These are phyloP conservation scores for Plantago coronopus DNA, from an alignment of 305 asterid genomes.

Conservation along the genomic window DNA sequence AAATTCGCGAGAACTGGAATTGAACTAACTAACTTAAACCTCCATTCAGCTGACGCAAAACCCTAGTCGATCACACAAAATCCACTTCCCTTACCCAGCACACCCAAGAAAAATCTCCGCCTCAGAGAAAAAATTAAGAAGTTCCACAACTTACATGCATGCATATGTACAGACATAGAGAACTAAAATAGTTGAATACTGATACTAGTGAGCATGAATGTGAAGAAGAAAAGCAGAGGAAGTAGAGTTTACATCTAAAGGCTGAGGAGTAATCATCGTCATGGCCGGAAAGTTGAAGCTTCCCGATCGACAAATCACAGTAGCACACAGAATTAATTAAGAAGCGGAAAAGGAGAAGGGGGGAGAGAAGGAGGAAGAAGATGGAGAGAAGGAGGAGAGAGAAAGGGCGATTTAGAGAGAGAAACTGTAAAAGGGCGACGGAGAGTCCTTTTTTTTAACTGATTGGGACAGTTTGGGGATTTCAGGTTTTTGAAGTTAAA, in stretches of 20 bases:
- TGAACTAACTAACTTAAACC: conserved; percentile 36
- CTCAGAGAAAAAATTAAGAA: conserved; percentile 12
- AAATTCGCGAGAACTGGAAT: conserved; percentile 9
- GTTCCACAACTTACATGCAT: conserved; percentile 24
- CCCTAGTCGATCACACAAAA: conserved; percentile 59
- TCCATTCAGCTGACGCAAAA: conserved; percentile 36
- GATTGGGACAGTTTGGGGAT: background rate
- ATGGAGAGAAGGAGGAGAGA: conserved; percentile 13
- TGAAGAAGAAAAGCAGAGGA: conserved; percentile 8
- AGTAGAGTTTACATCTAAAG: conserved; percentile 62
- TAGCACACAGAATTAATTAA: conserved; percentile 14
- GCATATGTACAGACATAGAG: conserved; percentile 13
- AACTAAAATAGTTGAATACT: conserved; percentile 6
- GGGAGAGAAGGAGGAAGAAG: background rate
- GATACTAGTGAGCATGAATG: conserved; percentile 13
- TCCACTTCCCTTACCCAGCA: too few species aligned
- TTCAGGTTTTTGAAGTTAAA: background rate
- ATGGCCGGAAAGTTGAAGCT: conserved; percentile 42
- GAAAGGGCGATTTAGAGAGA: conserved; percentile 30
- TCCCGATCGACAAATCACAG: conserved; percentile 52
- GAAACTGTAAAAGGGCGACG: conserved; percentile 14
- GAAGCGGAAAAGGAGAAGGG: conserved; percentile 22
- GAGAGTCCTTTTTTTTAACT: too few species aligned
- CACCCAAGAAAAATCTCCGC: conserved; percentile 12
- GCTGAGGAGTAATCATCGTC: conserved; percentile 88